A percentile compares a stretch with the other conserved stretches of the same genome.
Evolutionary conservation across 345 rosid species (phyloP).

Genomic region (Gossypium longicalyx): DNA sequence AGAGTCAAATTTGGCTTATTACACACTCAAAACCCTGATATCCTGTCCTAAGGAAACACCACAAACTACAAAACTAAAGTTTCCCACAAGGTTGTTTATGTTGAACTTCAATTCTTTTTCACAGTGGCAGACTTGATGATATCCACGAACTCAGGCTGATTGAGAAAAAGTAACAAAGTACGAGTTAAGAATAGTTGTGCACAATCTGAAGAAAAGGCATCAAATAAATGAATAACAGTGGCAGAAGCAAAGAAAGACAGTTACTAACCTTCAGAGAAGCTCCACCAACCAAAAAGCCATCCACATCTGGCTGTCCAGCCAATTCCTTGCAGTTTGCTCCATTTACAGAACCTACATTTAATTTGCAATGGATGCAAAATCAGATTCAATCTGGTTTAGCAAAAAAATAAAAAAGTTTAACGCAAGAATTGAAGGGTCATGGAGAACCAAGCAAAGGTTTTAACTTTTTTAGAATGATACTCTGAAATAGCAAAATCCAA

Average conservation of each 20-base stretch:
- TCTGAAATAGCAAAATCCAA: not conserved
- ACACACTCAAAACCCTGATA: not conserved
- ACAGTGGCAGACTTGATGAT: conserved; percentile 55
- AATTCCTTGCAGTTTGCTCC: conserved; percentile 64
- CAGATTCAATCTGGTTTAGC: not conserved
- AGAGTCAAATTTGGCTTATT: not conserved
- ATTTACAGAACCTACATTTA: conserved; percentile 50
- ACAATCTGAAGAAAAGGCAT: not conserved
- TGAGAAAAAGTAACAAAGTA: not conserved
- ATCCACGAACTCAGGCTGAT: conserved; percentile 60
- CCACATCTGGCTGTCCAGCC: conserved; percentile 57
- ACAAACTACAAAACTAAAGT: not conserved
- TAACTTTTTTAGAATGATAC: not conserved
- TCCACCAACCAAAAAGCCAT: conserved; percentile 80
- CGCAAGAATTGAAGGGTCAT: not conserved
- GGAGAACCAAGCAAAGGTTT: not conserved
- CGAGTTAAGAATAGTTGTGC: not conserved
- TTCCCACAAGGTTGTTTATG: not conserved
- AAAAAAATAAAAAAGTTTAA: not conserved
- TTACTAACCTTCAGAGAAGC: conserved; percentile 62
- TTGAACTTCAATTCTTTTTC: conserved; percentile 40
- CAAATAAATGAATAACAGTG: not conserved
- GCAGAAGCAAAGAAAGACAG: not conserved
- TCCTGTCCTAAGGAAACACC: not conserved
- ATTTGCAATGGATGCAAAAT: not conserved